Percentiles rank a stretch among this genome's conserved stretches.
Conservation (phyloP, 2,329 filamentous ascomycete genomes). For the Colletotrichum graminicola region DNA sequence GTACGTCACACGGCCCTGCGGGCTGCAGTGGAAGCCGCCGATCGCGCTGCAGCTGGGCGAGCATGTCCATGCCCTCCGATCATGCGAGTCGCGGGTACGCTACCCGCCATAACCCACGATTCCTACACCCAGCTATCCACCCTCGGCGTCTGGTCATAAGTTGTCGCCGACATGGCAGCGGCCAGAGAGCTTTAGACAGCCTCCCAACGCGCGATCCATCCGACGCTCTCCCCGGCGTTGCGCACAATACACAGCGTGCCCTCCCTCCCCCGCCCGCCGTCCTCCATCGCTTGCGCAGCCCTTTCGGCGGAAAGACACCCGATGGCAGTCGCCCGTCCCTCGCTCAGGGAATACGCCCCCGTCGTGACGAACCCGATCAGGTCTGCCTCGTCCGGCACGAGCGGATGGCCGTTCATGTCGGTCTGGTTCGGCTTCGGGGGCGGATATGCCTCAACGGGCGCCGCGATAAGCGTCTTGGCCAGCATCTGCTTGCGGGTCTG, state of each 20-base stretch:
- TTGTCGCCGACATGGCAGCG: neutral
- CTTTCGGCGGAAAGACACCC: constrained; percentile 75
- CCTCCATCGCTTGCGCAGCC: constrained; percentile 59
- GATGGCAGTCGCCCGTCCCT: constrained; percentile 81
- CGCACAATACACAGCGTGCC: constrained; percentile 80
- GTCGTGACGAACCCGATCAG: constrained; percentile 92
- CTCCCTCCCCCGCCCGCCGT: constrained; percentile 49
- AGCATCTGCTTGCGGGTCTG: constrained; percentile 58
- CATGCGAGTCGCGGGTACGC: neutral
- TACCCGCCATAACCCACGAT: neutral
- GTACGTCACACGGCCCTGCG: neutral
- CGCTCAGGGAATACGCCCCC: constrained; percentile 83
- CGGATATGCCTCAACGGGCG: constrained; percentile 51
- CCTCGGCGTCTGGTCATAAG: neutral
- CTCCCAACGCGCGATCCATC: constrained; percentile 85
- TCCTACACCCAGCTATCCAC: neutral
- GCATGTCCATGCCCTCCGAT: neutral
- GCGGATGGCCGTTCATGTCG: constrained; percentile 66
- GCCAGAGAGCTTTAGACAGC: constrained; percentile 57
- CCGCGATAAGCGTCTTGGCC: constrained; percentile 62
- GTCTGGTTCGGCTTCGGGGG: constrained; percentile 52
- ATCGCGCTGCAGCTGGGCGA: neutral
- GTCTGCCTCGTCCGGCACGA: constrained; percentile 80
- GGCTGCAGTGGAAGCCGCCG: neutral
- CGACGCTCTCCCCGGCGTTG: constrained; percentile 82